phyloP scores from a whole-genome alignment of 2,329 filamentous ascomycete species.

The Aspergillus sclerotialis region DNA sequence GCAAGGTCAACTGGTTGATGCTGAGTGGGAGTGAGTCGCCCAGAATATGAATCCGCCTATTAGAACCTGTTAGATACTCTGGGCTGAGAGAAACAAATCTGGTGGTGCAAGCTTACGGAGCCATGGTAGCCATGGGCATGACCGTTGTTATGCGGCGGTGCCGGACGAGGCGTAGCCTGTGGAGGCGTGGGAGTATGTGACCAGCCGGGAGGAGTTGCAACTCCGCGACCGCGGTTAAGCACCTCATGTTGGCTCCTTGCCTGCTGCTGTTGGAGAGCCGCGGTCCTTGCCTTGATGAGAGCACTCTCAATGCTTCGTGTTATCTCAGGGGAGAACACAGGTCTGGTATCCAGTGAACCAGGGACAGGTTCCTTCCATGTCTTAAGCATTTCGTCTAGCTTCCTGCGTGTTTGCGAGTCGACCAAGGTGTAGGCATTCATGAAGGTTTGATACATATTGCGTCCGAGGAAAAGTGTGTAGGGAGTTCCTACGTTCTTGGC shows the following conservation, averaged over 20 bases:
- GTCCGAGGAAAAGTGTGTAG: slow-evolving; percentile 90
- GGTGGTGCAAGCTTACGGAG: slow-evolving; percentile 10
- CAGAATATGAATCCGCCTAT: slow-evolving; percentile 7
- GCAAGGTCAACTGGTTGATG: slow-evolving; percentile 51
- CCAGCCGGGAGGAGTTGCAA: slow-evolving; percentile 53
- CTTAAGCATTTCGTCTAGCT: slow-evolving; percentile 94
- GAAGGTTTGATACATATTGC: slow-evolving; percentile 86
- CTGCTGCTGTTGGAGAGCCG: slow-evolving; percentile 44
- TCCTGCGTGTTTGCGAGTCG: slow-evolving; percentile 71
- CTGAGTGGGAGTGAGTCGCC: slow-evolving; percentile 19
- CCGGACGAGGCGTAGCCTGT: slow-evolving; percentile 33
- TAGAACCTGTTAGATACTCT: background rate
- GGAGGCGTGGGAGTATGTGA: slow-evolving; percentile 71
- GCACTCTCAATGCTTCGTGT: slow-evolving; percentile 91
- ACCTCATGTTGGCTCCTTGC: slow-evolving; percentile 50
- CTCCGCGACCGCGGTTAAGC: slow-evolving; percentile 45
- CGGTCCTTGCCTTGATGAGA: slow-evolving; percentile 70
- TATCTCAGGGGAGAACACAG: slow-evolving; percentile 81
- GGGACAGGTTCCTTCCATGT: slow-evolving; percentile 98
- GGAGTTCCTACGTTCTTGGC: slow-evolving; percentile 98
- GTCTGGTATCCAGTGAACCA: slow-evolving; percentile 83
- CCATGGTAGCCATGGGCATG: slow-evolving; percentile 18
- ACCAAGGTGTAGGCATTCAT: slow-evolving; percentile 95
- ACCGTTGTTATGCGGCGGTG: slow-evolving; percentile 21
- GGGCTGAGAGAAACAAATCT: background rate